Evolutionary conservation across 106 monocot genomes (phyloP), one percentile per base, ranked within the genome.

Genomic region (Chionographis japonica): DNA sequence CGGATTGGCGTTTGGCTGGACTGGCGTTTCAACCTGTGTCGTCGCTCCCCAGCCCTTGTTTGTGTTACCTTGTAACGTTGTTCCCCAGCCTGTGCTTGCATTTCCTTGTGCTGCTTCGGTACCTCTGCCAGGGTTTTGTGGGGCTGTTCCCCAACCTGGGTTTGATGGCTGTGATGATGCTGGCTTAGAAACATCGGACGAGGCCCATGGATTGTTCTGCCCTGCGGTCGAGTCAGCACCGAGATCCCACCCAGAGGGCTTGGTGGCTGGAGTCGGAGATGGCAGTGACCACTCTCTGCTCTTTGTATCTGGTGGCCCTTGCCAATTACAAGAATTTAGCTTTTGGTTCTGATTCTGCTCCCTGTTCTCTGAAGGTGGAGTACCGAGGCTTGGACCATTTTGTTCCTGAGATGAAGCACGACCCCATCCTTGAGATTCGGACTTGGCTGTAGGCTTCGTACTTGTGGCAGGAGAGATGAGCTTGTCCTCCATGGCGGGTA

Each of bases 201-300:
- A 16, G 14, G 20, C 8, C 36, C 39, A 72, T 12, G 49, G 72
- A 41, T 56, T 49, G 11, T 4, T 73, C 37, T 61, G 59, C 54
- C 65, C 70, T 54, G 72, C 20, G 14, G 62, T 50, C 39, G 68
- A 72, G 54, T 42, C 37, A 40, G 8, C 19, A 36, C 40, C 65
- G 58, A 43, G 3, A 36, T 69, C 68, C 73, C 63, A 40, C 15
- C 52, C 64, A 16, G 72, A 76, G 60, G 52, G 62, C 36, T 68
- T 56, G 9, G 69, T 12, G 38, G 58, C 36, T 42, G 89, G 89
- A 7, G 80, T 90, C 27, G 85, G 83, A 66, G 89, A 90, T 52
- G 83, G 85, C 66, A 86, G 61, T 20, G 89, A 79, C 73, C 79
- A 80, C 56, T 77, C 73, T 20, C 35, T 60, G 13, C 54, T 54